These are phyloP conservation scores for Sisymbrium altissimum DNA, from an alignment of 345 rosid species.

Conservation along the genomic window DNA sequence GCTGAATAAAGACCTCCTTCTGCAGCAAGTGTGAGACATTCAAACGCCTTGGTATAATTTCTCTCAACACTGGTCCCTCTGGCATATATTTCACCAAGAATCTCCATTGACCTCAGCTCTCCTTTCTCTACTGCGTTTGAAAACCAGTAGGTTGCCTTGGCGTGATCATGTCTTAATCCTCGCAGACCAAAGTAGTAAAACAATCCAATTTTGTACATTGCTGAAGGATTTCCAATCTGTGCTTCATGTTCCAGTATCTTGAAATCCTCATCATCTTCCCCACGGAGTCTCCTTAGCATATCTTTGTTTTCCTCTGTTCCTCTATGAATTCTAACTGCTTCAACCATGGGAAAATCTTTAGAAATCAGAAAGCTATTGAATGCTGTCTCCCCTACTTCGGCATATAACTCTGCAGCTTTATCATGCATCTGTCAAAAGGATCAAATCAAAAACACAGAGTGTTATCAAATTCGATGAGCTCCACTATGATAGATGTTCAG, in stretches of 20 bases:
- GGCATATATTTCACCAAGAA: slow-evolving; percentile 95
- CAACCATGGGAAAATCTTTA: slow-evolving; percentile 79
- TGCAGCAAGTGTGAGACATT: slow-evolving; percentile 83
- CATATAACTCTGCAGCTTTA: slow-evolving; percentile 70
- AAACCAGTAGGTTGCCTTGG: slow-evolving; percentile 87
- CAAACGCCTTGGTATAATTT: slow-evolving; percentile 82
- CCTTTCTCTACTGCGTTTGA: slow-evolving; percentile 79
- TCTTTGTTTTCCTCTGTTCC: slow-evolving; percentile 97
- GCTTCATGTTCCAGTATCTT: slow-evolving; percentile 94
- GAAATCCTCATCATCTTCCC: slow-evolving; percentile 93
- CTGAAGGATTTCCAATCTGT: slow-evolving; percentile 78
- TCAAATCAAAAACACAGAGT: no score
- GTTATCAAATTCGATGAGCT: no score
- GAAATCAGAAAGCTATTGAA: slow-evolving; percentile 82
- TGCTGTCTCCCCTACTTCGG: slow-evolving; percentile 85
- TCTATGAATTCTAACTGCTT: slow-evolving; percentile 76
- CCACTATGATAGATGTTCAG: neutral
- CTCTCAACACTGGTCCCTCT: slow-evolving; percentile 96
- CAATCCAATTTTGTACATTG: slow-evolving; percentile 81
- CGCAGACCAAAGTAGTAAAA: slow-evolving; percentile 91
- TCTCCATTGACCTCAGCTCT: slow-evolving; percentile 89
- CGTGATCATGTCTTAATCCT: slow-evolving; percentile 82
- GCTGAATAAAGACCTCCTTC: slow-evolving; percentile 78
- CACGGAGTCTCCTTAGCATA: slow-evolving; percentile 71
- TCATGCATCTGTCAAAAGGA: slow-evolving; percentile 64